Evolutionary conservation across 1,284 basidiomycete species (phyloP).

Genomic region (Cryptococcus maquisensis): DNA sequence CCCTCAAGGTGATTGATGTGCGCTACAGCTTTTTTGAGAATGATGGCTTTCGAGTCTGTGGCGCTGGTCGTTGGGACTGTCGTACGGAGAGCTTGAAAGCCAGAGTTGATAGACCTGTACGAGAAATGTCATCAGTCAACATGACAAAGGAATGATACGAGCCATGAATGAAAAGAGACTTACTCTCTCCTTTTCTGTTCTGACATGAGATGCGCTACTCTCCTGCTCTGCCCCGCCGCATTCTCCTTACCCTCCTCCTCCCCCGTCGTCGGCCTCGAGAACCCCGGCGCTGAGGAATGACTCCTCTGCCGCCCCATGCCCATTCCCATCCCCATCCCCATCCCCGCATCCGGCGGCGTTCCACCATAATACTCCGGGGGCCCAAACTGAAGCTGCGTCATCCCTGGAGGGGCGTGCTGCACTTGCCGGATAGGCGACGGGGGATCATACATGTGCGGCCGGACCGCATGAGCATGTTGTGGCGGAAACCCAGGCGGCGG

Average conservation of each 20-base stretch:
- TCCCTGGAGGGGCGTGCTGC: not conserved
- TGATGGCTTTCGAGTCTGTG: constrained; percentile 44
- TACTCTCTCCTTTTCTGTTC: constrained; percentile 47
- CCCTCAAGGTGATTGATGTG: constrained; percentile 39
- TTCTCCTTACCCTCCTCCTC: constrained; percentile 1
- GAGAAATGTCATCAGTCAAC: not conserved
- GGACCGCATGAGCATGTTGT: not conserved
- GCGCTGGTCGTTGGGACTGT: constrained; percentile 32
- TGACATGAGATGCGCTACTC: constrained; percentile 43
- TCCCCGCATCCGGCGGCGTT: not conserved
- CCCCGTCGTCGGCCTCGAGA: not conserved
- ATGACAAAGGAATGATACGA: not conserved
- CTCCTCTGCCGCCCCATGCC: constrained; percentile 8
- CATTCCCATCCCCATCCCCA: not conserved
- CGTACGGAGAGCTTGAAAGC: constrained; percentile 35
- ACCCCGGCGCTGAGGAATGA: constrained; percentile 11
- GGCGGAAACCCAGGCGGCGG: not conserved
- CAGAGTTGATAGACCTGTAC: constrained; percentile 42
- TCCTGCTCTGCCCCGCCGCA: constrained; percentile 32
- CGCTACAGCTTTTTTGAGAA: constrained; percentile 42
- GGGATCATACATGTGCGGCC: constrained; percentile 5
- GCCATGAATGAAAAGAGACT: constrained; percentile 11
- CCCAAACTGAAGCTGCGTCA: too few species aligned
- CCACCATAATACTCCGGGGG: not conserved
- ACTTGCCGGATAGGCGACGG: constrained; percentile 12